phyloP scores from a whole-genome alignment of 2,329 filamentous ascomycete genomes.

The Diaporthe sp. region DNA sequence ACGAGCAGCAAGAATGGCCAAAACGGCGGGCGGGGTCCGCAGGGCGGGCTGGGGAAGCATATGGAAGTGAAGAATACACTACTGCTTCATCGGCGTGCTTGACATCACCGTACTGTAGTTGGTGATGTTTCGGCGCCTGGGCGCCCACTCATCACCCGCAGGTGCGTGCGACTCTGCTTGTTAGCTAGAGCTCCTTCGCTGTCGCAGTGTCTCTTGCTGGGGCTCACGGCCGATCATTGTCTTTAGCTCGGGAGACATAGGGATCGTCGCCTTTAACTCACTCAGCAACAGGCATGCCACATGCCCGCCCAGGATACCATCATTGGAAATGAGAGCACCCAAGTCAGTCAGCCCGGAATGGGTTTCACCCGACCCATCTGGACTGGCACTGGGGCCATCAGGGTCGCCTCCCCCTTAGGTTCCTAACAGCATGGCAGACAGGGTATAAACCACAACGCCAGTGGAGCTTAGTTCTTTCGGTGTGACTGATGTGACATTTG shows the following conservation, averaged over 20 bases:
- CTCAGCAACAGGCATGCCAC: conserved; percentile 20
- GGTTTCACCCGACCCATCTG: not conserved
- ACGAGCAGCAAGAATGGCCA: conserved; percentile 14
- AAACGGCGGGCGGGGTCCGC: not conserved
- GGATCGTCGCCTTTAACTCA: conserved; percentile 14
- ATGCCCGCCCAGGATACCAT: conserved; percentile 7
- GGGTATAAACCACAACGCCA: not conserved
- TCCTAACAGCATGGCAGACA: not conserved
- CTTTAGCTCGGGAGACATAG: conserved; percentile 12
- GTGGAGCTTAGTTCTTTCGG: conserved; percentile 11
- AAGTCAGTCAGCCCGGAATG: conserved; percentile 17
- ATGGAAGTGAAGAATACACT: not conserved
- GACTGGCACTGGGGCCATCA: not conserved
- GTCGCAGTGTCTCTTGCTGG: no score
- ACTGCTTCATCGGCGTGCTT: not conserved
- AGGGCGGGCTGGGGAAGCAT: not conserved
- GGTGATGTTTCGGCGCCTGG: not conserved
- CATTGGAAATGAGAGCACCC: not conserved
- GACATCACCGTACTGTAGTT: not conserved
- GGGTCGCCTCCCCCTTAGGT: not conserved
- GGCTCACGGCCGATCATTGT: conserved; percentile 1
- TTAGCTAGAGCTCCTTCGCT: no score
- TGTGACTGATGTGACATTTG: conserved; percentile 12
- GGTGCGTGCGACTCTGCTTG: not conserved
- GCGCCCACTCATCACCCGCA: conserved; percentile 6